These are phyloP conservation scores for Sclerotinia sclerotiorum DNA, from an alignment of 2,329 filamentous ascomycete species.

Conservation along the genomic window DNA sequence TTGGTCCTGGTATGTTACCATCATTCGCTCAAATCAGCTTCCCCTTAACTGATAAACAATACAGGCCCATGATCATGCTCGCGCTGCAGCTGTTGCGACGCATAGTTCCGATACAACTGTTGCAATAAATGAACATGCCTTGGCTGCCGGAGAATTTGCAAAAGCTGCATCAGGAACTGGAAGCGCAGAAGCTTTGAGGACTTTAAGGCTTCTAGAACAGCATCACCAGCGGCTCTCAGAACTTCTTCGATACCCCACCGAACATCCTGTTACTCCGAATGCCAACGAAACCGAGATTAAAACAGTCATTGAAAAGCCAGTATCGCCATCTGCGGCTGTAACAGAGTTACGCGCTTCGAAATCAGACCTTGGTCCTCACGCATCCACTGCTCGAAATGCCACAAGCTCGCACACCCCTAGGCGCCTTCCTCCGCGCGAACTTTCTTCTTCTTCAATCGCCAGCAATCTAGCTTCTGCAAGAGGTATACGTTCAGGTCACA, in stretches of 20 bases:
- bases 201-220: slow-evolving; percentile 78
- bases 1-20: slow-evolving; percentile 58
- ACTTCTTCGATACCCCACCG: slow-evolving; percentile 67
- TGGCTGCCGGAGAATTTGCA: slow-evolving; percentile 85
- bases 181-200: slow-evolving; percentile 73
- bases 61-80: slow-evolving; percentile 85
- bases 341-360: slow-evolving; percentile 40
- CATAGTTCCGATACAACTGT: slow-evolving; percentile 69
- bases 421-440: slow-evolving; percentile 59
- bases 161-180: slow-evolving; percentile 73
- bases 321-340: slow-evolving; percentile 39
- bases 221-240: slow-evolving; percentile 84
- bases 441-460: slow-evolving; percentile 80
- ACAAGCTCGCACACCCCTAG: slow-evolving; percentile 37
- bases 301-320: slow-evolving; percentile 34
- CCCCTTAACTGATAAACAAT: slow-evolving; percentile 23
- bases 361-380: slow-evolving; percentile 36
- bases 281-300: slow-evolving; percentile 37
- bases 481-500: slow-evolving; percentile 68
- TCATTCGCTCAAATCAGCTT: slow-evolving; percentile 25
- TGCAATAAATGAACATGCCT: slow-evolving; percentile 83
- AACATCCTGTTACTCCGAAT: slow-evolving; percentile 34
- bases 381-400: slow-evolving; percentile 35
- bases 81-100: slow-evolving; percentile 74
- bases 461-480: slow-evolving; percentile 84